phyloP scores from a whole-genome alignment of 345 rosid species.

The Arabis alpina region DNA sequence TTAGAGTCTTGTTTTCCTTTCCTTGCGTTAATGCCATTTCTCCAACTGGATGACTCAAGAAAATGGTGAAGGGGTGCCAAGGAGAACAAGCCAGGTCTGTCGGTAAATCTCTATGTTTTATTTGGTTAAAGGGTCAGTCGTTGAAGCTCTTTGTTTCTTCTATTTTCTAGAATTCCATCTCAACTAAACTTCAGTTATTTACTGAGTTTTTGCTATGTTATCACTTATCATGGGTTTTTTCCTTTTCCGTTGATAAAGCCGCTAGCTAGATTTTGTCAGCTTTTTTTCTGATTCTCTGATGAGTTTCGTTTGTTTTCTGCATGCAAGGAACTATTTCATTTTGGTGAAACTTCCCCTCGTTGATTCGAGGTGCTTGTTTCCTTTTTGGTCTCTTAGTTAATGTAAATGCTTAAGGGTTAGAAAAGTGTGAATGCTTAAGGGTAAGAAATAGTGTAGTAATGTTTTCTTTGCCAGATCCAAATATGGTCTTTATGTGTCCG shows the following conservation, averaged over 20 bases:
- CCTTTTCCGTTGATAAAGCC: not conserved
- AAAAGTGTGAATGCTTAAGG: not conserved
- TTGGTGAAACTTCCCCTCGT: not conserved
- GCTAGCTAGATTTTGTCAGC: not conserved
- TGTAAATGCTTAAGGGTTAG: not conserved
- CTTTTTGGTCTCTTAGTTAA: not conserved
- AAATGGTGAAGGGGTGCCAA: constrained; percentile 5
- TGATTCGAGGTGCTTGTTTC: too few species aligned
- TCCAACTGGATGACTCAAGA: not conserved
- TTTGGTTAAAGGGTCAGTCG: constrained; percentile 3
- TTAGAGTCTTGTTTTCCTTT: not conserved
- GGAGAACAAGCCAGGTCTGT: constrained; percentile 11
- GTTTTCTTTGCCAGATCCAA: not conserved
- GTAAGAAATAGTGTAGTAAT: not conserved
- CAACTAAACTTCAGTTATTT: not conserved
- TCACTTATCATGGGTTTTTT: too few species aligned
- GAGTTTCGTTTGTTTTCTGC: constrained; percentile 1
- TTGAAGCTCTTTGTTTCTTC: constrained; percentile 21
- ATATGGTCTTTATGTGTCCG: not conserved
- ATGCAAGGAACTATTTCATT: not conserved
- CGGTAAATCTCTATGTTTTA: constrained; percentile 1
- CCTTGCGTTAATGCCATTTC: not conserved
- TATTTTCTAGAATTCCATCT: constrained; percentile 4
- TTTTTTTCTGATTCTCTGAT: not conserved
- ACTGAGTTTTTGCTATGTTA: constrained; percentile 5